Base-by-base conservation (phyloP, 2,329 filamentous ascomycete genomes). In the Stachybotrys chlorohalonatus region DNA sequence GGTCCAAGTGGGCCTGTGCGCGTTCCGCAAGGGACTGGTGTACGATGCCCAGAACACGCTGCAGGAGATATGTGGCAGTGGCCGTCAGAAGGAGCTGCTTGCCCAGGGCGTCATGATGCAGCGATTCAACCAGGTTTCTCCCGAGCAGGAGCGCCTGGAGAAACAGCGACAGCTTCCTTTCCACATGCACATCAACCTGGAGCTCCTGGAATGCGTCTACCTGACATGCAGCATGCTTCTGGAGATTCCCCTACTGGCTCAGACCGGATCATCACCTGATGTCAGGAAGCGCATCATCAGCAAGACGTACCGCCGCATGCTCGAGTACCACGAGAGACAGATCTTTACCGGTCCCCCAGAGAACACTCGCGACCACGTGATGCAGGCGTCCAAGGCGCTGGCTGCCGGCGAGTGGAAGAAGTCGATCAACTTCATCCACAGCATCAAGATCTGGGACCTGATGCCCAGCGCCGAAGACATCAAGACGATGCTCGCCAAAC, bases 161-260 rank as follows among this genome's bases (percentile, higher is more conserved):
- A 90, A 94, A 70, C 93, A 97, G 76, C 87, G 94, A 65, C 94
- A 99, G 76, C 83, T 99, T 62, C 94, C 94, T 45, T 99, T 99
- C 86, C 94, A 99, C 79, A 96, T 99, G 91, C 94, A 99, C 82
- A 99, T 99, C 80, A 99, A 99, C 80, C 83, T 99, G 53, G 94
- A 99, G 73, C 84, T 99, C 54, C 83, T 99, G 46, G 94, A 99
- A 78, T 97, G 94, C 68, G 93, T 97, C 58, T 99, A 99, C 77
- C 83, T 99, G 56, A 97, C 94, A 52, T 97, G 93, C 79, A 96
- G 91, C 75, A 99, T 99, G 94, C 87, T 99, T 61, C 84, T 99
- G 55, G 94, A 99, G 77, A 97, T 99, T 59, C 94, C 94, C 57
- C 86, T 97, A 50, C 86, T 99, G 63, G 95, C 94, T 51, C 94